Evolutionary conservation across 768 basidiomycete genomes (phyloP), one percentile per base, ranked within the genome.

Genomic region (Podaxis pistillaris): DNA sequence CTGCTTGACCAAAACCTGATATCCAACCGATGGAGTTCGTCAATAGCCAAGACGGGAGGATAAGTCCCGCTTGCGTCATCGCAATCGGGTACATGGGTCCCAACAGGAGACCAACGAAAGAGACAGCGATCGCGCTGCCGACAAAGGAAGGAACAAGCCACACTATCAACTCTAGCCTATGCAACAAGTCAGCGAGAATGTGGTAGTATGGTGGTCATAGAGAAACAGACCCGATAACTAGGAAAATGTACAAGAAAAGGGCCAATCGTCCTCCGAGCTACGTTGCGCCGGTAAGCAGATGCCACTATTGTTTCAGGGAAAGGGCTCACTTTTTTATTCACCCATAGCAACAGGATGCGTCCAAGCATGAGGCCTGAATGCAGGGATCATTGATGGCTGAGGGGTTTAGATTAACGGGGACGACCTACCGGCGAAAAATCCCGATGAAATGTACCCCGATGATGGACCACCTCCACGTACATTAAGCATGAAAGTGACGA

Each of bases 51-150:
- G 79, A 79, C 4, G 93, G 93, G 8, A 95, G 73, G 59, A 93
- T 79, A 1, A 84, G 79, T 8, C 85, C 81, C 1, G 87, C 76
- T 50, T 89, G 83, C 68, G 88, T 89, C 84, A 94, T 86, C 13
- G 84, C 79, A 41, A 90, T 83, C 2, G 88, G 89, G 69, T 88
- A 91, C 75, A 91, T 84, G 2, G 89, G 90, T 0, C 89, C 91
- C n/a, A 93, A 75, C 26, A 91, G 73, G 8, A 91, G 53, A 24
- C 90, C 91, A 15, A 90, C 74, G 51, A 90, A 66, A 2, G 87
- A 80, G 24, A 91, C 79, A 0, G 86, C 84, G 3, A 90, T 77
- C 2, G 83, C 89, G 65, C 83, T 79, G 1, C 83, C 87, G 7
- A 90, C 75, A 13, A 91, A 74, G 4, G 84, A 87, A 19, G 86